Percentiles rank a stretch among this genome's conserved stretches.
Conservation (phyloP, 1,284 basidiomycete species). For the Schizophyllum amplum region DNA sequence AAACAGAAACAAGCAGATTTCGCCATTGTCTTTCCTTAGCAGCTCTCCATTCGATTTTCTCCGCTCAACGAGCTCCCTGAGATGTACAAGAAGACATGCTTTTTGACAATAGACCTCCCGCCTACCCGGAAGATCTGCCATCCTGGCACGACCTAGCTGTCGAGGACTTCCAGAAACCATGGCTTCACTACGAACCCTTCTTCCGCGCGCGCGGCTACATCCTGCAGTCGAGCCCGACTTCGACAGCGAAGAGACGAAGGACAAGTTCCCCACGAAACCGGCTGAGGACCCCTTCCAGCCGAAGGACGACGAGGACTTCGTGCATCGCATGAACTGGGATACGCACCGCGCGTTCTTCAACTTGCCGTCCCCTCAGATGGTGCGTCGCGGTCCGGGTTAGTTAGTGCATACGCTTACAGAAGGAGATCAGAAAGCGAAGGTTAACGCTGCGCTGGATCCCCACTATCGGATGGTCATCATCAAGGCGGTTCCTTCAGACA, state of each 20-base stretch:
- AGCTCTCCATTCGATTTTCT: no score
- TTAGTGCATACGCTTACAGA: not conserved
- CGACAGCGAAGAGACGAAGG: not conserved
- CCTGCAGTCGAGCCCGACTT: conserved; percentile 4
- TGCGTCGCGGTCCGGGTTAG: conserved; percentile 7
- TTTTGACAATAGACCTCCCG: not conserved
- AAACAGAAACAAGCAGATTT: not conserved
- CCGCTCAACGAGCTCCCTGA: no score
- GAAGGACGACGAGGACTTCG: conserved; percentile 5
- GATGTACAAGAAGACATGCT: not conserved
- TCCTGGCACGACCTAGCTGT: conserved; percentile 4
- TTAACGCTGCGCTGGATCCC: conserved; percentile 13
- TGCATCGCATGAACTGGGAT: conserved; percentile 5
- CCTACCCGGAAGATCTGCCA: not conserved
- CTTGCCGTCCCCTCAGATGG: conserved; percentile 8
- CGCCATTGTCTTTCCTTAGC: no score
- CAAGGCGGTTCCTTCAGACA: conserved; percentile 10
- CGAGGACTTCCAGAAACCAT: conserved; percentile 10
- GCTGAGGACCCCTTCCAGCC: conserved; percentile 10
- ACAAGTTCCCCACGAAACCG: not conserved
- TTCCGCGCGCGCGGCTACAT: conserved; percentile 10
- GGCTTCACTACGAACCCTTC: conserved; percentile 12
- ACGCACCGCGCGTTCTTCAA: not conserved
- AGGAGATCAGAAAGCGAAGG: conserved; percentile 4
- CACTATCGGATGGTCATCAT: conserved; percentile 11